phyloP scores from a whole-genome alignment of 495 filamentous ascomycete genomes.

The Aspergillus steynii region DNA sequence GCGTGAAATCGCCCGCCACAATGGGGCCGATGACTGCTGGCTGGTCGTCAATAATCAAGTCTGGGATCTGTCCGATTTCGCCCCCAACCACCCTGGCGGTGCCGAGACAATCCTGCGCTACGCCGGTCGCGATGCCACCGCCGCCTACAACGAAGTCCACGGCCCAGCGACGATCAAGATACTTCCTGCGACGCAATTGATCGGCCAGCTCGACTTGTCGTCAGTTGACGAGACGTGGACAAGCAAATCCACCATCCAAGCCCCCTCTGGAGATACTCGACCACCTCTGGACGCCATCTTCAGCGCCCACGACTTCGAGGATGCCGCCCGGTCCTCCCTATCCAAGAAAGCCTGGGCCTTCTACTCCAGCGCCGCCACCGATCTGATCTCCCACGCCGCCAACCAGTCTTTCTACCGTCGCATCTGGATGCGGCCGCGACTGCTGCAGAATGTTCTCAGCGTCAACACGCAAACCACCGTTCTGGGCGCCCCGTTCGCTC shows the following conservation, averaged over 20 bases:
- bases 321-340: conserved; percentile 54
- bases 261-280: neutral
- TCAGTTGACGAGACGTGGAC: no score
- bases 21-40: conserved; percentile 69
- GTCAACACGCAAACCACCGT: conserved; percentile 53
- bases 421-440: conserved; percentile 65
- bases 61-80: conserved; percentile 77
- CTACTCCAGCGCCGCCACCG: conserved; percentile 70
- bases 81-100: conserved; percentile 63
- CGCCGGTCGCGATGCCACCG: conserved; percentile 63
- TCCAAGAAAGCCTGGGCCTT: conserved; percentile 71
- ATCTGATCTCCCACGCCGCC: conserved; percentile 55
- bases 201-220: neutral
- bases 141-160: conserved; percentile 59
- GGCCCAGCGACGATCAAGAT: conserved; percentile 30
- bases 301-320: conserved; percentile 65
- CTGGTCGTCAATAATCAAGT: conserved; percentile 79
- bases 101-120: conserved; percentile 31
- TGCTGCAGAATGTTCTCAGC: conserved; percentile 62
- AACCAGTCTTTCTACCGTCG: conserved; percentile 50
- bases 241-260: conserved; percentile 25
- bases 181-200: neutral
- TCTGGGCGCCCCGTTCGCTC: conserved; percentile 54
- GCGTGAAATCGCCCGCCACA: neutral
- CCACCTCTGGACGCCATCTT: conserved; percentile 62